A percentile compares a stretch with the other conserved stretches of the same genome.
Conservation (phyloP, 495 filamentous ascomycete genomes). For the Alectoria sarmentosa region DNA sequence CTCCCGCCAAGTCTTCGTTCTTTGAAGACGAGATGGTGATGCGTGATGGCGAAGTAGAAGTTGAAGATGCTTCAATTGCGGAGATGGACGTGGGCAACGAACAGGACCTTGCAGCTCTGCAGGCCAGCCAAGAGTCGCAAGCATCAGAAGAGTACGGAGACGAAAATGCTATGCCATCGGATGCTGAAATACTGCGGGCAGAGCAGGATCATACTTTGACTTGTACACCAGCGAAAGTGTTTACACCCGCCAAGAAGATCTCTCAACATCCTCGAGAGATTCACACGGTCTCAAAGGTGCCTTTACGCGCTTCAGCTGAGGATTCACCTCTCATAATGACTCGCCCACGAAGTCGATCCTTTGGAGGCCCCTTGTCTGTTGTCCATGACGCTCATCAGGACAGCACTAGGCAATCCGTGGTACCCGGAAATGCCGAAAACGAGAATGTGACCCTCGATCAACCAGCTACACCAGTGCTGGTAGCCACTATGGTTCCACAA, state of each 20-base stretch:
- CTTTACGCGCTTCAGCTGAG: constrained; percentile 61
- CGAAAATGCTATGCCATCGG: constrained; percentile 51
- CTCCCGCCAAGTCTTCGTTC: constrained; percentile 38
- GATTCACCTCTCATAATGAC: constrained; percentile 50
- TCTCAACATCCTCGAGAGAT: constrained; percentile 37
- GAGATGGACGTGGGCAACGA: constrained; percentile 31
- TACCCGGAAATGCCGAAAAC: constrained; percentile 18
- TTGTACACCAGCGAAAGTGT: constrained; percentile 30
- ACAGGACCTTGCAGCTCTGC: constrained; percentile 27
- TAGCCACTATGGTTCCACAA: constrained; percentile 16
- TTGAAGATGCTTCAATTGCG: constrained; percentile 20
- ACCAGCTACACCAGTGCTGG: constrained; percentile 17
- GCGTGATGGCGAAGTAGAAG: constrained; percentile 33
- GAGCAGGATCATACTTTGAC: constrained; percentile 24
- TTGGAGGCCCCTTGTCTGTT: constrained; percentile 34
- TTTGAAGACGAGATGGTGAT: constrained; percentile 54
- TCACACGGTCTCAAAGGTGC: constrained; percentile 71
- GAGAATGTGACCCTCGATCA: constrained; percentile 24
- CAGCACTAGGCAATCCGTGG: constrained; percentile 12
- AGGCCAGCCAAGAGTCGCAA: constrained; percentile 37
- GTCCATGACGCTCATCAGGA: neutral
- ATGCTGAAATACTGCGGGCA: constrained; percentile 37
- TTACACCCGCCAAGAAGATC: constrained; percentile 32
- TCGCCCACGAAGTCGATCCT: constrained; percentile 47
- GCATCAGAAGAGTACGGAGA: constrained; percentile 57